Evolutionary conservation across 768 basidiomycete species (phyloP), one percentile per base, ranked within the genome.

Genomic region (Baorangia bicolor): DNA sequence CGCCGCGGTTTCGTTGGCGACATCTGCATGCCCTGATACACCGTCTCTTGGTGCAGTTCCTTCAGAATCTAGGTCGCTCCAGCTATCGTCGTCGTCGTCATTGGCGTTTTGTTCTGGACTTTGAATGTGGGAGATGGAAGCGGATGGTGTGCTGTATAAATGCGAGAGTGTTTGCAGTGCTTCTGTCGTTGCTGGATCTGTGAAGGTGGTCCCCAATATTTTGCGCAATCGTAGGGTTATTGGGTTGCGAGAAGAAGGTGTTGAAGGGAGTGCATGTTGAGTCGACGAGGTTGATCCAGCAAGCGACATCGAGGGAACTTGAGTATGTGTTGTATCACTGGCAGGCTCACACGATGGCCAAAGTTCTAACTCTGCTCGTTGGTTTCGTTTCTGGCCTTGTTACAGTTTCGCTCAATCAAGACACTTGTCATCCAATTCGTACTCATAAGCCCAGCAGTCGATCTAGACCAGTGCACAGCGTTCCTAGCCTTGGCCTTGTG

Each of bases 171-270:
- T 94, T 43, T 82, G 78, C 13, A 97, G 75, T 3, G 93, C 94
- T 63, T 96, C 90, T 27, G 78, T 78, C 1, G 91, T 92, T 7
- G 86, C 82, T 35, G 83, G 77, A 62, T 92, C 91, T 27, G 90
- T 84, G 55, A 88, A 93, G 46, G 81, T 88, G 2, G 88, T 88
- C 34, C 89, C 86, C 20, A 96, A 77, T 57, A 95, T 87, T 73
- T 97, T 97, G 73, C 93, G 94, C n/a, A 96, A 75, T 12, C 94
- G 81, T 1, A 89, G 73, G n/a, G 92, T 85, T 38, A 95, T 80
- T 2, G 94, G 93, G 63, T 90, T 90, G 56, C 84, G 80, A 44
- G 65, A 23, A 20, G 41, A 7, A 5, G 54, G 25, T 0, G 53
- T 31, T 9, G 61, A 45, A 25, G 54, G 30, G 20, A 21, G 25